Evolutionary conservation across 2,329 filamentous ascomycete species (phyloP).

Genomic region (Trichoderma oligosporum): DNA sequence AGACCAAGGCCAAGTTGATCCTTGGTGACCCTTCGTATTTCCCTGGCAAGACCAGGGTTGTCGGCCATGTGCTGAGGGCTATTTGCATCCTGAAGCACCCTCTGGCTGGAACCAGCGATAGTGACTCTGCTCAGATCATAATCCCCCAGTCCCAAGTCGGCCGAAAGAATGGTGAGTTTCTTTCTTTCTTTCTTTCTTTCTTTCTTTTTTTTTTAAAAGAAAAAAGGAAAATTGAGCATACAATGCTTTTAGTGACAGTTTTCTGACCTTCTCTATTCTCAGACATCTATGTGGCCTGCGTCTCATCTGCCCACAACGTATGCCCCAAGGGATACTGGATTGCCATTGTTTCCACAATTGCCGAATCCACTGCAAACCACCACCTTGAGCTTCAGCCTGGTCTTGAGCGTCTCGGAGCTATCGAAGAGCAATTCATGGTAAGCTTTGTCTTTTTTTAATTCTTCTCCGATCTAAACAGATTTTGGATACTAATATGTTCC

Average conservation of each 20-base stretch:
- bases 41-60: slow-evolving; percentile 78
- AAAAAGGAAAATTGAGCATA: too few relatives aligned
- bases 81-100: slow-evolving; percentile 98
- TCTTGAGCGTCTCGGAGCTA: slow-evolving; percentile 84
- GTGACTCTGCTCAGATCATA: slow-evolving; percentile 90
- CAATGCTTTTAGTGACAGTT: too few relatives aligned
- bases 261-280: background rate
- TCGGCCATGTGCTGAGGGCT: slow-evolving; percentile 87
- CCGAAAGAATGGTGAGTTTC: slow-evolving; percentile 89
- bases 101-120: slow-evolving; percentile 80
- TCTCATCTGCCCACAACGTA: slow-evolving; percentile 94
- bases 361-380: slow-evolving; percentile 87
- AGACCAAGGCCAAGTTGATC: slow-evolving; percentile 94
- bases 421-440: slow-evolving; percentile 97
- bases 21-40: slow-evolving; percentile 97
- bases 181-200: too few relatives aligned
- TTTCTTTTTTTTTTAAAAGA: too few relatives aligned
- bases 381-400: slow-evolving; percentile 92
- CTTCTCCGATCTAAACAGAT: background rate
- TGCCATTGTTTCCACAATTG: slow-evolving; percentile 96
- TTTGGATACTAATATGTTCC: background rate
- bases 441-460: slow-evolving; percentile 22
- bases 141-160: slow-evolving; percentile 97
- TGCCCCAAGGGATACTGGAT: slow-evolving; percentile 99
- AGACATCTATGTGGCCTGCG: slow-evolving; percentile 97